These are phyloP conservation scores for Globisporangium iwayamae DNA, from an alignment of 352 stramenopile species.

Conservation along the genomic window DNA sequence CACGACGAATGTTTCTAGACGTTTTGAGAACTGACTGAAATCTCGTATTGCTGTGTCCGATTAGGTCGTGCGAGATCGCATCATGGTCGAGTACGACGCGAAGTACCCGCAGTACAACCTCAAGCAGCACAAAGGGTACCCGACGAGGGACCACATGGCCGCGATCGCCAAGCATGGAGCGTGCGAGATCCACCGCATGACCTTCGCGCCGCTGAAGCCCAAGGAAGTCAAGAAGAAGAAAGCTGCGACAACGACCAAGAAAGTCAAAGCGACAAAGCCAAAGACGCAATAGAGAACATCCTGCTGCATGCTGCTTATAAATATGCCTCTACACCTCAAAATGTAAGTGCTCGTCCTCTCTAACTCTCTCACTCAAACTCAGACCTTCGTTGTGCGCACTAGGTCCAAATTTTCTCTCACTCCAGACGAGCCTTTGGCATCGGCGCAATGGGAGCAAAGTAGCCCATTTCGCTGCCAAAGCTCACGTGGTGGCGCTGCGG, in stretches of 20 bases:
- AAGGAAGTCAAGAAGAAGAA: conserved; percentile 33
- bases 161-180: conserved; percentile 89
- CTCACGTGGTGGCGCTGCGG: conserved; percentile 13
- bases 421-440: conserved; percentile 7
- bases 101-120: conserved; percentile 94
- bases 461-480: conserved; percentile 6
- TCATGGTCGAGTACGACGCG: conserved; percentile 94
- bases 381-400: conserved; percentile 1
- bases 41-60: not conserved
- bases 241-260: conserved; percentile 11
- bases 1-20: no score
- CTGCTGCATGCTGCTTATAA: conserved; percentile 2
- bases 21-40: no score
- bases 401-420: not conserved
- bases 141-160: conserved; percentile 89
- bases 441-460: conserved; percentile 15
- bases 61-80: conserved; percentile 93
- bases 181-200: conserved; percentile 93
- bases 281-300: conserved; percentile 5
- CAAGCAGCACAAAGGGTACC: conserved; percentile 97
- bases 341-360: conserved; percentile 3
- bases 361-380: not conserved
- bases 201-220: conserved; percentile 94
- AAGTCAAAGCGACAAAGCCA: conserved; percentile 13
- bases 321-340: conserved; percentile 6